Evolutionary conservation across 1,284 basidiomycete genomes (phyloP).

Genomic region (Rhodotorula sp.): DNA sequence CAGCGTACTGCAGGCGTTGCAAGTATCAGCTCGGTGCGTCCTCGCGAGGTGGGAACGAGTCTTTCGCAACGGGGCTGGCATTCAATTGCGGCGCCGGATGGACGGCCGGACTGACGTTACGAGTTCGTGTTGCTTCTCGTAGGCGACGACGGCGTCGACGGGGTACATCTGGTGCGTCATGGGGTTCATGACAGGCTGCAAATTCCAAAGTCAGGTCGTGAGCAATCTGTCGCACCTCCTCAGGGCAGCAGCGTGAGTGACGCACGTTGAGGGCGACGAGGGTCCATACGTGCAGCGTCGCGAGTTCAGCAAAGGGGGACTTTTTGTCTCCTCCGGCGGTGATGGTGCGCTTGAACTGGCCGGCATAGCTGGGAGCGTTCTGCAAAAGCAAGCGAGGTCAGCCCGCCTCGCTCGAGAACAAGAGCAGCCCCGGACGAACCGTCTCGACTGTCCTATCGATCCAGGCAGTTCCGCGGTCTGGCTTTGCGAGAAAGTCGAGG

Average conservation of each 20-base stretch:
- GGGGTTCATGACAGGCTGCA: conserved; percentile 2
- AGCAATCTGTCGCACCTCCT: neutral
- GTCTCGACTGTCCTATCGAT: conserved; percentile 5
- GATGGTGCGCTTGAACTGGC: conserved; percentile 7
- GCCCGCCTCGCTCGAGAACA: too few species aligned
- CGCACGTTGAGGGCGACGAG: conserved; percentile 30
- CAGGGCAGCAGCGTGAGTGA: too few species aligned
- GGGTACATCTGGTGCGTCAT: neutral
- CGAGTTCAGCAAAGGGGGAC: conserved; percentile 24
- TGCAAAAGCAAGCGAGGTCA: neutral
- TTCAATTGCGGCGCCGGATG: too few species aligned
- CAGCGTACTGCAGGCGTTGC: conserved; percentile 26
- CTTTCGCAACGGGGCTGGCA: neutral
- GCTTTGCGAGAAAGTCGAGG: conserved; percentile 9
- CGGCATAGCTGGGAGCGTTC: conserved; percentile 6
- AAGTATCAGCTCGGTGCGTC: neutral
- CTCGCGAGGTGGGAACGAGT: neutral
- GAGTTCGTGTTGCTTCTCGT: conserved; percentile 19
- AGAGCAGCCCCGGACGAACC: neutral
- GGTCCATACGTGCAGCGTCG: conserved; percentile 20
- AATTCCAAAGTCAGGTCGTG: neutral
- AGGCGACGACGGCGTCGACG: conserved; percentile 7
- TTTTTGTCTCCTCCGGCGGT: neutral
- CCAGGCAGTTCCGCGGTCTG: neutral
- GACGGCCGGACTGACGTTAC: conserved; percentile 10